Evolutionary conservation across 2,329 filamentous ascomycete species (phyloP).

Genomic region (Knufia petricola): DNA sequence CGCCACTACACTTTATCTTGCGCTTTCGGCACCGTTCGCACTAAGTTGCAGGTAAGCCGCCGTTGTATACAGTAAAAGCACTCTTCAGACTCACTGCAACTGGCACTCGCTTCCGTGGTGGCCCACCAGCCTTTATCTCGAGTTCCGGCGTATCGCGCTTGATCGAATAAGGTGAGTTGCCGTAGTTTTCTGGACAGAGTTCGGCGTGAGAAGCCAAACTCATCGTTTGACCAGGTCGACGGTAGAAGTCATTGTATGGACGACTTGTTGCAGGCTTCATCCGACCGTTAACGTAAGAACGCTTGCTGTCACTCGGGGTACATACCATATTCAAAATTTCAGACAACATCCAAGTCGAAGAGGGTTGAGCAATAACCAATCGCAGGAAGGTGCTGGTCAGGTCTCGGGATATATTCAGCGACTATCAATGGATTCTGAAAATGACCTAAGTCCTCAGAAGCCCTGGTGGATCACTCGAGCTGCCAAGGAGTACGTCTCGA

Average conservation of each 20-base stretch:
- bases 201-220: constrained; percentile 18
- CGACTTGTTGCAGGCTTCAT: constrained; percentile 17
- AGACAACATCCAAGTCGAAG: background rate
- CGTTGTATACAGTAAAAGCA: background rate
- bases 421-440: constrained; percentile 1
- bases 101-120: constrained; percentile 25
- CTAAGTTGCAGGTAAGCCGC: constrained; percentile 37
- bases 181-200: constrained; percentile 18
- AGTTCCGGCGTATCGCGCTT: constrained; percentile 20
- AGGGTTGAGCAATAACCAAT: constrained; percentile 6
- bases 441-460: constrained; percentile 1
- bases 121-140: constrained; percentile 18
- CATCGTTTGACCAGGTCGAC: constrained; percentile 20
- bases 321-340: constrained; percentile 5
- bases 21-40: constrained; percentile 82
- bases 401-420: constrained; percentile 9
- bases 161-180: constrained; percentile 13
- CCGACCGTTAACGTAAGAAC: background rate
- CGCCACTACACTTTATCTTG: constrained; percentile 91
- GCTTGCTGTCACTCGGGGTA: background rate
- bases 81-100: constrained; percentile 24
- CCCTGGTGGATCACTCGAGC: background rate
- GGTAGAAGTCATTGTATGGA: constrained; percentile 19
- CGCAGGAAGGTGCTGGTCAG: constrained; percentile 2
- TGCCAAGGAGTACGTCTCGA: constrained; percentile 8